These are phyloP conservation scores for Hapsidospora chrysogenum DNA, from an alignment of 495 filamentous ascomycete genomes.

Conservation along the genomic window DNA sequence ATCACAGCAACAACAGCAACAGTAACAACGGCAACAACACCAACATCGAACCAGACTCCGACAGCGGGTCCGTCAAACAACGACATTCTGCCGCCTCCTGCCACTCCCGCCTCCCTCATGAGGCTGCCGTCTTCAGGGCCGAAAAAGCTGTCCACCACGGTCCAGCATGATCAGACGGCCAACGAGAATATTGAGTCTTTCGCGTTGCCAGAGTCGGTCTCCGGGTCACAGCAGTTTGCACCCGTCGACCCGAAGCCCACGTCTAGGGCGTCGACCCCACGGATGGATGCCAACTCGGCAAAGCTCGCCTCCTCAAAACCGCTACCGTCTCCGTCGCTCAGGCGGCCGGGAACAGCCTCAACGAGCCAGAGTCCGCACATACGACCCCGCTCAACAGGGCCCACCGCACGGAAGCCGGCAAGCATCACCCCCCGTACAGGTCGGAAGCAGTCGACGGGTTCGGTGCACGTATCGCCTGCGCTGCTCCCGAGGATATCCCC, in stretches of 20 bases:
- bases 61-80: conserved; percentile 25
- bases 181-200: conserved; percentile 53
- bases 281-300: conserved; percentile 12
- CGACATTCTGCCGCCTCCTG: not conserved
- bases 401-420: conserved; percentile 25
- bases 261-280: conserved; percentile 9
- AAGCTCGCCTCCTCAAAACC: conserved; percentile 22
- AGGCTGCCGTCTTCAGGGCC: conserved; percentile 31
- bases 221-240: conserved; percentile 20
- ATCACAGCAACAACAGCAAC: conserved; percentile 6
- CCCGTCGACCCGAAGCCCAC: conserved; percentile 27
- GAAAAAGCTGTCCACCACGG: conserved; percentile 13
- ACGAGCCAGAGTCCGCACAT: conserved; percentile 37
- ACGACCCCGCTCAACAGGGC: conserved; percentile 14
- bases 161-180: conserved; percentile 18
- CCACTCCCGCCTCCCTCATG: conserved; percentile 75
- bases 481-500: conserved; percentile 87
- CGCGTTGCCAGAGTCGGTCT: conserved; percentile 43
- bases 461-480: conserved; percentile 65
- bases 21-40: conserved; percentile 8
- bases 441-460: conserved; percentile 57
- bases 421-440: conserved; percentile 23
- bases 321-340: conserved; percentile 29
- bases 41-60: conserved; percentile 27
- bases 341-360: conserved; percentile 21